Evolutionary conservation across 768 basidiomycete species (phyloP).

Genomic region (Rhizopogon rudus): DNA sequence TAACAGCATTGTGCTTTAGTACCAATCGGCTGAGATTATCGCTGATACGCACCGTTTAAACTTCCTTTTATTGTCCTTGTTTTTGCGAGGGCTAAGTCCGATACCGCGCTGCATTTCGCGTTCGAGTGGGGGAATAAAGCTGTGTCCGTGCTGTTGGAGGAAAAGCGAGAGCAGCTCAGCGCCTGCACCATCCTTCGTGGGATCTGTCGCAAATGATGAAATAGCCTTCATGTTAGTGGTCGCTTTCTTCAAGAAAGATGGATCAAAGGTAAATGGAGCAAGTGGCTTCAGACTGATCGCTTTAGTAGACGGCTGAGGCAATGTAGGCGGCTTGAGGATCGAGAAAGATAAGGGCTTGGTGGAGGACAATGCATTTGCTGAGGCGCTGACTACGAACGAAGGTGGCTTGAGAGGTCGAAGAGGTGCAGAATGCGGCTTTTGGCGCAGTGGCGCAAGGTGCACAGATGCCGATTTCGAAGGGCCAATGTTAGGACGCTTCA

Average conservation of each 20-base stretch:
- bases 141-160: slow-evolving; percentile 40
- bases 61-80: slow-evolving; percentile 37
- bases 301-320: slow-evolving; percentile 10
- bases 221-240: slow-evolving; percentile 37
- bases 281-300: slow-evolving; percentile 19
- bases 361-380: neutral
- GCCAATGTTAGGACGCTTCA: neutral
- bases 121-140: slow-evolving; percentile 30
- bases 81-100: slow-evolving; percentile 55
- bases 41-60: slow-evolving; percentile 36
- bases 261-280: slow-evolving; percentile 24
- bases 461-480: neutral
- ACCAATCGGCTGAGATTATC: neutral
- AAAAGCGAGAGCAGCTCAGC: slow-evolving; percentile 51
- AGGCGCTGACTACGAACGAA: neutral
- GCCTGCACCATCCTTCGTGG: slow-evolving; percentile 43
- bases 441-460: neutral
- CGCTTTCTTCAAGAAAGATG: slow-evolving; percentile 22
- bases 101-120: slow-evolving; percentile 44
- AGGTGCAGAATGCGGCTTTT: neutral
- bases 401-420: slow-evolving; percentile 11
- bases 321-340: slow-evolving; percentile 23
- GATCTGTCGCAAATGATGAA: slow-evolving; percentile 47
- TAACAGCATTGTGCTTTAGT: neutral
- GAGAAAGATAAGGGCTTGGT: slow-evolving; percentile 3